phyloP scores from a whole-genome alignment of 805 yeast genomes.

The Nakazawaea wickerhamii region DNA sequence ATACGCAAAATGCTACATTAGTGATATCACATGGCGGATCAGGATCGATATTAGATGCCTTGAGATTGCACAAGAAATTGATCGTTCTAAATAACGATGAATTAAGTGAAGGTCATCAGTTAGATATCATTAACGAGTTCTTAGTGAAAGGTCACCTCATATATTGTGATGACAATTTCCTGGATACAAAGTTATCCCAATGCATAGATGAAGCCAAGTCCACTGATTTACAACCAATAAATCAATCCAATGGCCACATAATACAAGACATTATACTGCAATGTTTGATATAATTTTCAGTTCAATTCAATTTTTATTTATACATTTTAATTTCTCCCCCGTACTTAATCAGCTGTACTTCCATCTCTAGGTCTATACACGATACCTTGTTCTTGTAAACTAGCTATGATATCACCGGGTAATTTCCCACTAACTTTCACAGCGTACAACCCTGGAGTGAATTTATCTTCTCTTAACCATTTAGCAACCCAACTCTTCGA shows the following conservation, averaged over 20 bases:
- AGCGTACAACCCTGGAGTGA: conserved; percentile 87
- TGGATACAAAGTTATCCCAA: not conserved
- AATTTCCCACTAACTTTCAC: conserved; percentile 88
- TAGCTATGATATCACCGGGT: conserved; percentile 78
- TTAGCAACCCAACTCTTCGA: conserved; percentile 91
- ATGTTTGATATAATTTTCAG: not conserved
- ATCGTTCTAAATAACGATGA: conserved; percentile 65
- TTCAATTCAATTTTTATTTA: not conserved
- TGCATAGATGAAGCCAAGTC: conserved; percentile 2
- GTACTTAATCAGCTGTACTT: conserved; percentile 54
- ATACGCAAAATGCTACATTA: conserved; percentile 43
- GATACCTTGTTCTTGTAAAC: conserved; percentile 67
- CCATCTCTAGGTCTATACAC: conserved; percentile 96
- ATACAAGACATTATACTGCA: conserved; percentile 7
- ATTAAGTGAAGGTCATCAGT: conserved; percentile 87
- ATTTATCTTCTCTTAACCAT: conserved; percentile 89
- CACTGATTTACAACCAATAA: not conserved
- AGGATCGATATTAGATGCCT: conserved; percentile 81
- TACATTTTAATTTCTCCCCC: not conserved
- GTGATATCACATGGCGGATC: conserved; percentile 90
- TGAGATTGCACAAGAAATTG: conserved; percentile 50
- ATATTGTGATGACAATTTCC: conserved; percentile 7
- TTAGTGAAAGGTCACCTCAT: conserved; percentile 3
- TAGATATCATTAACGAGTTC: conserved; percentile 40
- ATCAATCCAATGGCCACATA: conserved; percentile 4